Percentiles rank a stretch among this genome's conserved stretches.
Evolutionary conservation across 305 asterid species (phyloP).

Genomic region (Euphrasia arctica): DNA sequence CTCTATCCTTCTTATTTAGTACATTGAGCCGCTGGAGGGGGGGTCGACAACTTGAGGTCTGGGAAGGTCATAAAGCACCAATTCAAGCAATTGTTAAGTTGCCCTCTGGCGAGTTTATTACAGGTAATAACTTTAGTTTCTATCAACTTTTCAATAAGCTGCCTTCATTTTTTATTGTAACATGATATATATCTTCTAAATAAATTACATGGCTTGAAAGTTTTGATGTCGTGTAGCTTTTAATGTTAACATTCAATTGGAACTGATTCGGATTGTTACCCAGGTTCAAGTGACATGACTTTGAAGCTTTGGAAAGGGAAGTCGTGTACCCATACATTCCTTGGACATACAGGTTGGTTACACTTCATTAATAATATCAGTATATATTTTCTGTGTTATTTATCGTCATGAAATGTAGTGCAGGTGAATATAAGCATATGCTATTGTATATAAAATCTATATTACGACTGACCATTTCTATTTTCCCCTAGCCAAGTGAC

Average conservation of each 20-base stretch:
- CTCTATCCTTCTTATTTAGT: conserved; percentile 32
- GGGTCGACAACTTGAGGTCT: conserved; percentile 65
- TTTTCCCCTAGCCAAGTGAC: conserved; percentile 12
- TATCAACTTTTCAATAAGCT: too few relatives aligned
- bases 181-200: too few relatives aligned
- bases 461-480: conserved; percentile 7
- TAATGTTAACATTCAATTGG: conserved; percentile 14
- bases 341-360: conserved; percentile 81
- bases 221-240: neutral
- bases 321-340: conserved; percentile 63
- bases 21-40: conserved; percentile 89
- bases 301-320: conserved; percentile 94
- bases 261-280: conserved; percentile 29
- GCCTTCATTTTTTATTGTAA: neutral
- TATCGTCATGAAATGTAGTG: neutral
- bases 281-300: conserved; percentile 92
- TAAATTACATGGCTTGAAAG: too few relatives aligned
- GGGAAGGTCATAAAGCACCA: conserved; percentile 87
- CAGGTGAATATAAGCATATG: neutral
- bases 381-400: conserved; percentile 13
- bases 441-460: neutral
- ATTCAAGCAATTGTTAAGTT: conserved; percentile 75
- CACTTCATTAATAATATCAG: neutral
- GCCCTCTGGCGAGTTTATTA: conserved; percentile 92
- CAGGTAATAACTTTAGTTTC: conserved; percentile 41